A percentile compares a stretch with the other conserved stretches of the same genome.
Conservation (phyloP, 352 stramenopile species). For the Globisporangium paroecandrum region DNA sequence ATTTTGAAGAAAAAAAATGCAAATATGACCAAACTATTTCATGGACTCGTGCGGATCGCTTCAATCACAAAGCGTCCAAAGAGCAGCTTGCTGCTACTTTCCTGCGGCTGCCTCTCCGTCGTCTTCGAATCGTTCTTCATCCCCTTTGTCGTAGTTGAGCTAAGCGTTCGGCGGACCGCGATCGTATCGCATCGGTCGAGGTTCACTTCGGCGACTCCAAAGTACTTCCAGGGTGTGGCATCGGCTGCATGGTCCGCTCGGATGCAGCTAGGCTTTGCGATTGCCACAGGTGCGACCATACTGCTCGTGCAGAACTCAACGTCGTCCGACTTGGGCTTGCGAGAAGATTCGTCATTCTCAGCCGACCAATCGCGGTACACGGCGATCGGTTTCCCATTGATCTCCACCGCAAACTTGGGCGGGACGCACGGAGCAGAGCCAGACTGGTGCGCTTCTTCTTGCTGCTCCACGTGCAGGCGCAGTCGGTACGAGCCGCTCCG, state of each 20-base stretch:
- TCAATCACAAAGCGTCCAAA: background rate
- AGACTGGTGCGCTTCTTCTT: background rate
- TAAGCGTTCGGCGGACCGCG: background rate
- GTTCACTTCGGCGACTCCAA: background rate
- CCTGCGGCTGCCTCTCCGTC: background rate
- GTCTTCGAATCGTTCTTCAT: background rate
- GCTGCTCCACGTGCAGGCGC: constrained; percentile 8
- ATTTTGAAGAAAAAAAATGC: no score
- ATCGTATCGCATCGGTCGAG: constrained; percentile 5
- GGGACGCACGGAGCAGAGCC: no score
- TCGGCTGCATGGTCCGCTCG: no score
- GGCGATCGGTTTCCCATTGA: background rate
- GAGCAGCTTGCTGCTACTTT: background rate
- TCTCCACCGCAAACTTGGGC: background rate
- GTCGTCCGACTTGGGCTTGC: no score
- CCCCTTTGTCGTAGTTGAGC: no score
- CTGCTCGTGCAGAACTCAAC: background rate
- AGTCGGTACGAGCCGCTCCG: constrained; percentile 1
- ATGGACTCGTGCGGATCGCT: background rate
- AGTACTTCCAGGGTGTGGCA: constrained; percentile 2
- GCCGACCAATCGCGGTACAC: background rate
- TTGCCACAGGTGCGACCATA: background rate
- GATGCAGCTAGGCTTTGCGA: no score
- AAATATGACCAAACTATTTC: no score
- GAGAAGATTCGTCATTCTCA: no score